phyloP scores from a whole-genome alignment of 495 filamentous ascomycete species.

The Lasiosphaeris hirsuta region DNA sequence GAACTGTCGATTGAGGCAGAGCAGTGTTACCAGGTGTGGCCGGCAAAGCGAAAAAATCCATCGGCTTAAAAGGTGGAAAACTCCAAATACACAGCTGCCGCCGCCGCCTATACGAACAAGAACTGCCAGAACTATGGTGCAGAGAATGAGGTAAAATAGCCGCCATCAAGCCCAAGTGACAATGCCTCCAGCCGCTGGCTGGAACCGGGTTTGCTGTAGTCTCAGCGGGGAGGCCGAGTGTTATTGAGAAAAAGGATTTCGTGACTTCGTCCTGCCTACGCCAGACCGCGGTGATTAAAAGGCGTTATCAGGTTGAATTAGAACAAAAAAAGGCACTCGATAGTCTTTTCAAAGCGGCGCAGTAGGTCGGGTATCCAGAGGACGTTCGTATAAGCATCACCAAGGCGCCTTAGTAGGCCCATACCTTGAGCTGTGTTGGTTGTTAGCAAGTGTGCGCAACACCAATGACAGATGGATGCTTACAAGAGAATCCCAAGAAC shows the following conservation, averaged over 20 bases:
- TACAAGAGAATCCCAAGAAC: conserved; percentile 99
- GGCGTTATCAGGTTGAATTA: conserved; percentile 44
- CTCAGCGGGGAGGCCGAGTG: conserved; percentile 29
- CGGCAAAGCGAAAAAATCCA: conserved; percentile 1
- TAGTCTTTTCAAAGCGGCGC: conserved; percentile 31
- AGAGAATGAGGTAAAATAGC: conserved; percentile 27
- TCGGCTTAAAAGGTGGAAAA: background rate
- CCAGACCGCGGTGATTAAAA: conserved; percentile 43
- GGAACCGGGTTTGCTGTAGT: conserved; percentile 19
- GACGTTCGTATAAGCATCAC: conserved; percentile 25
- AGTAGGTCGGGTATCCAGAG: conserved; percentile 31
- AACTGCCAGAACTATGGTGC: conserved; percentile 15
- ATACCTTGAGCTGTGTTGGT: conserved; percentile 71
- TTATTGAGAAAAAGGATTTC: conserved; percentile 43
- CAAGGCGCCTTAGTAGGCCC: conserved; percentile 58
- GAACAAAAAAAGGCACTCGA: conserved; percentile 33
- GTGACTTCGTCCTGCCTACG: conserved; percentile 55
- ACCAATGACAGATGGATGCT: conserved; percentile 33
- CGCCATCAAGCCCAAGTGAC: conserved; percentile 9
- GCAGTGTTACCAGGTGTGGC: background rate
- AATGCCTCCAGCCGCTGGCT: conserved; percentile 12
- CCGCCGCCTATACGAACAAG: conserved; percentile 16
- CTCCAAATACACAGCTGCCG: conserved; percentile 17
- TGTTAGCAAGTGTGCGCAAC: conserved; percentile 14
- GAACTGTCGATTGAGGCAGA: no score